Evolutionary conservation across 306 rosid genomes (phyloP).

Genomic region (Quercus variabilis): DNA sequence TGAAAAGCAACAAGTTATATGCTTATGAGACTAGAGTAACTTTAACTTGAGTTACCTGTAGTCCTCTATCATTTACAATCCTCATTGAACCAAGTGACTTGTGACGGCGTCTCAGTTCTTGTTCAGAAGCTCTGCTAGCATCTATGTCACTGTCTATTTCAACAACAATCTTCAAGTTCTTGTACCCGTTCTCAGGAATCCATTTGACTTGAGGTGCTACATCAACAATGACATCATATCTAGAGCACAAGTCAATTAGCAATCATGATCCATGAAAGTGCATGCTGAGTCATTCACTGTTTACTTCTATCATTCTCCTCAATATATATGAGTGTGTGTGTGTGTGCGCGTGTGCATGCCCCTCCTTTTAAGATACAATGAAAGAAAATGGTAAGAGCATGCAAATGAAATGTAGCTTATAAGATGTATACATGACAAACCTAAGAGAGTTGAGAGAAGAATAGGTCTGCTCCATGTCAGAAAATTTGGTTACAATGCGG

Average conservation of each 20-base stretch:
- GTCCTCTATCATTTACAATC: constrained; percentile 77
- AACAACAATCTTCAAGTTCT: constrained; percentile 77
- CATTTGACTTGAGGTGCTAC: constrained; percentile 86
- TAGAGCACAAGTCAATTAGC: constrained; percentile 41
- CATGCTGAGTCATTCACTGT: constrained; percentile 1
- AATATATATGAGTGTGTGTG: too few species aligned
- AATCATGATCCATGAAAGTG: constrained; percentile 21
- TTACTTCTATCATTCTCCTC: neutral
- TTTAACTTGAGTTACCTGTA: constrained; percentile 61
- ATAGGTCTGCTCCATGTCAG: constrained; percentile 77
- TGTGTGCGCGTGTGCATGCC: neutral
- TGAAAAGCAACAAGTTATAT: neutral
- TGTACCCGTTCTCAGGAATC: constrained; percentile 73
- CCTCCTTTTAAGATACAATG: constrained; percentile 8
- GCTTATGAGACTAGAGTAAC: neutral
- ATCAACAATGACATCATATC: constrained; percentile 85
- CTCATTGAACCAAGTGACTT: constrained; percentile 67
- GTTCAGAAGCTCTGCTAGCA: constrained; percentile 59
- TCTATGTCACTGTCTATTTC: constrained; percentile 80
- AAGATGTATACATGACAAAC: constrained; percentile 30
- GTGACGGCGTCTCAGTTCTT: constrained; percentile 71
- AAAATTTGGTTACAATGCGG: constrained; percentile 62
- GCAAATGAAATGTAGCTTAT: constrained; percentile 12
- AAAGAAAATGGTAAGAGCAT: constrained; percentile 9
- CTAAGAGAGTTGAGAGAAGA: constrained; percentile 68